Percentiles rank a stretch among this genome's conserved stretches.
Evolutionary conservation across 345 rosid species (phyloP).

Genomic region (Atalantia buxifolia): DNA sequence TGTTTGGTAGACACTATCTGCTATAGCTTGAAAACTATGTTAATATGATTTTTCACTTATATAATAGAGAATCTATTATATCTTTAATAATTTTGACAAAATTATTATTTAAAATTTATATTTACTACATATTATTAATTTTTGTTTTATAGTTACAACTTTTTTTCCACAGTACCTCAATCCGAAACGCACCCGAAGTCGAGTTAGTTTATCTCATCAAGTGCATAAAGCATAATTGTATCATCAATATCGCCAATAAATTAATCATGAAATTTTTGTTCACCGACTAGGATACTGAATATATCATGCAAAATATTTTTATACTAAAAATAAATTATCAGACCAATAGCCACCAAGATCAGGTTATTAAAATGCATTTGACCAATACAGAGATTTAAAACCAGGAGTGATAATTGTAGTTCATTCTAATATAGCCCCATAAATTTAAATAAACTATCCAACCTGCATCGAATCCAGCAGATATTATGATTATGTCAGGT

Average conservation of each 20-base stretch:
- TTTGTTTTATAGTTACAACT: too few species aligned
- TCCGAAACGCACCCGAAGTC: too few species aligned
- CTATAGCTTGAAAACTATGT: too few species aligned
- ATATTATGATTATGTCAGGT: conserved; percentile 74
- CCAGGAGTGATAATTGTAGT: too few species aligned
- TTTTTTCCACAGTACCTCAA: too few species aligned
- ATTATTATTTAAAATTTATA: too few species aligned
- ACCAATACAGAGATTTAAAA: background rate
- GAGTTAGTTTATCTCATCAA: background rate
- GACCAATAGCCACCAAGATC: background rate
- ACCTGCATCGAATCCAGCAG: conserved; percentile 99
- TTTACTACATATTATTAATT: too few species aligned
- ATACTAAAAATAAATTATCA: background rate
- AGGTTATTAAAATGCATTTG: conserved; percentile 5
- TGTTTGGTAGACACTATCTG: too few species aligned
- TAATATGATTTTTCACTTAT: too few species aligned
- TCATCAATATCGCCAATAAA: background rate
- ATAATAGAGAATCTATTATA: too few species aligned
- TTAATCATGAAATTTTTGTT: background rate
- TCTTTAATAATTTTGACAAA: too few species aligned
- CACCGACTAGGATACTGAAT: background rate
- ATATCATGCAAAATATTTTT: background rate
- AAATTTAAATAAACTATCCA: conserved; percentile 4
- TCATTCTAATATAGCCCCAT: background rate
- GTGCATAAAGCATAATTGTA: too few species aligned